phyloP scores from a whole-genome alignment of 2,329 filamentous ascomycete genomes.

The Hymenoscyphus infarciens region DNA sequence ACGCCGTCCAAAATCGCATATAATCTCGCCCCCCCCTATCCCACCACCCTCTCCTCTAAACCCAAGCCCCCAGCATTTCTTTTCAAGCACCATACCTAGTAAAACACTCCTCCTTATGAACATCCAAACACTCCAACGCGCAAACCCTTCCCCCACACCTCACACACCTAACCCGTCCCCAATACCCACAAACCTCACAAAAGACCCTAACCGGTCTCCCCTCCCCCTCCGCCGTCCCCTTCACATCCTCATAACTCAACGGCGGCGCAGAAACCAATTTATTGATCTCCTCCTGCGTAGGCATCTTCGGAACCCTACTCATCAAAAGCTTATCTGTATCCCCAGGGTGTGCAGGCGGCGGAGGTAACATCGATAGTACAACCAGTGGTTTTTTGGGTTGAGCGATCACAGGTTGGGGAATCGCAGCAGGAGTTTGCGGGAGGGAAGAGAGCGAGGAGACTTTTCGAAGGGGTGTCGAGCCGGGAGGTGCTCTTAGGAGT shows the following conservation, averaged over 20 bases:
- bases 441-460: constrained; percentile 16
- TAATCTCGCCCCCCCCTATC: not conserved
- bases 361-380: not conserved
- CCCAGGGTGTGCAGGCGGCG: constrained; percentile 40
- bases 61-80: not conserved
- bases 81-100: constrained; percentile 52
- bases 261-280: constrained; percentile 61
- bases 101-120: constrained; percentile 69
- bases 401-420: constrained; percentile 12
- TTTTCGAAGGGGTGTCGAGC: constrained; percentile 21
- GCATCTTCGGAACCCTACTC: constrained; percentile 54
- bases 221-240: constrained; percentile 40
- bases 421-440: constrained; percentile 27
- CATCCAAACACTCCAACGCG: constrained; percentile 68
- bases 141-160: constrained; percentile 79
- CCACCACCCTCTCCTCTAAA: not conserved
- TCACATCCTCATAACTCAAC: constrained; percentile 64
- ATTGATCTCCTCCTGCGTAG: constrained; percentile 59
- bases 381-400: not conserved
- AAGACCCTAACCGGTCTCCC: constrained; percentile 60
- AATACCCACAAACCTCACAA: constrained; percentile 79
- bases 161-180: constrained; percentile 71
- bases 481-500: constrained; percentile 10
- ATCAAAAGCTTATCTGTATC: constrained; percentile 57
- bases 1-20: not conserved